These are phyloP conservation scores for Pulveroboletus sp. DNA, from an alignment of 768 basidiomycete genomes.

Conservation along the genomic window DNA sequence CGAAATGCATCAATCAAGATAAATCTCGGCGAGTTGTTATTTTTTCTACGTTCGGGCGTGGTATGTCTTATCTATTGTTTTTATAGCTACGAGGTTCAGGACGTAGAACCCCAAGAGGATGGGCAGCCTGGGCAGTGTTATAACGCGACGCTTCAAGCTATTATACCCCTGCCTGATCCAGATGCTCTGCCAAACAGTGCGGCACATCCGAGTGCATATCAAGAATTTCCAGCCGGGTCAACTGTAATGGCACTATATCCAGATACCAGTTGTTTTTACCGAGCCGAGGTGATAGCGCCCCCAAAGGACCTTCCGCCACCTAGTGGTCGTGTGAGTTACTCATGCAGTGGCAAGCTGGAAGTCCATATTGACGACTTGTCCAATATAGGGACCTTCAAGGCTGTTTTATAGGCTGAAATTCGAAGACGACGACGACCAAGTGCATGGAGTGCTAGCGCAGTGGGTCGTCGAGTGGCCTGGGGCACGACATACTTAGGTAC, in stretches of 20 bases:
- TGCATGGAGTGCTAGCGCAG: slow-evolving; percentile 71
- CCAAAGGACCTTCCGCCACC: slow-evolving; percentile 44
- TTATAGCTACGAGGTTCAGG: slow-evolving; percentile 79
- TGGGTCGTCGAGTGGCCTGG: slow-evolving; percentile 83
- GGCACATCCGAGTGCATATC: slow-evolving; percentile 66
- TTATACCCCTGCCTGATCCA: slow-evolving; percentile 81
- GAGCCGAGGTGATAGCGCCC: slow-evolving; percentile 76
- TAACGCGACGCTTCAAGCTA: slow-evolving; percentile 63
- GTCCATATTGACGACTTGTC: slow-evolving; percentile 7
- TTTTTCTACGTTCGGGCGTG: background rate
- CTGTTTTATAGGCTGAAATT: slow-evolving; percentile 78
- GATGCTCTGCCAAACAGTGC: slow-evolving; percentile 53
- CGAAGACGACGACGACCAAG: slow-evolving; percentile 86
- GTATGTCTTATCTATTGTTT: background rate
- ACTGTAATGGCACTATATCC: slow-evolving; percentile 88
- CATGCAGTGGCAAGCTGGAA: background rate
- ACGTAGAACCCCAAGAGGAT: slow-evolving; percentile 80
- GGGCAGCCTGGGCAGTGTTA: slow-evolving; percentile 71
- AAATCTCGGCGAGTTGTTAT: slow-evolving; percentile 56
- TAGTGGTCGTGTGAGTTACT: slow-evolving; percentile 37
- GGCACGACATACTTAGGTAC: slow-evolving; percentile 2
- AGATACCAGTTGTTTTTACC: slow-evolving; percentile 89
- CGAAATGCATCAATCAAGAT: slow-evolving; percentile 65
- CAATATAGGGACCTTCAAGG: slow-evolving; percentile 39
- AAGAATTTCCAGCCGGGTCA: slow-evolving; percentile 66